Evolutionary conservation across 169 alveolate genomes (phyloP).

Genomic region (Plasmodium gallinaceum): DNA sequence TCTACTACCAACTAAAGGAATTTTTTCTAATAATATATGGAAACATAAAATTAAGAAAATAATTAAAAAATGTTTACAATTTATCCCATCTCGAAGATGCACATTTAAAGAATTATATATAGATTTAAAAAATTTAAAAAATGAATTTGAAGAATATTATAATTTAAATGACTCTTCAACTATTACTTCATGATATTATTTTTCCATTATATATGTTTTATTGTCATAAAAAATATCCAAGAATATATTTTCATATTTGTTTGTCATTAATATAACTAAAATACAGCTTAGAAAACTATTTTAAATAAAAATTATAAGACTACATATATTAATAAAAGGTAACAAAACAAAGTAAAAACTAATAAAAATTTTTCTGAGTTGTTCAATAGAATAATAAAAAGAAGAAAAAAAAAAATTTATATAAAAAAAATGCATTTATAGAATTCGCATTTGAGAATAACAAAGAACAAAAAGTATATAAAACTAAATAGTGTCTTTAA

Average conservation of each 20-base stretch:
- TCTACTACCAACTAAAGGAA: constrained; percentile 79
- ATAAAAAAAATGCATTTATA: too few species aligned
- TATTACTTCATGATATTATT: background rate
- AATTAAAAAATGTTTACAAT: constrained; percentile 77
- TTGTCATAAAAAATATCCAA: background rate
- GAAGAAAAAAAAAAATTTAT: too few species aligned
- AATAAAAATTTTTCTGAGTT: too few species aligned
- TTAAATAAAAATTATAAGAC: too few species aligned
- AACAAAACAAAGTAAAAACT: too few species aligned
- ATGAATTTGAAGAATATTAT: constrained; percentile 38
- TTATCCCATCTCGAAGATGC: constrained; percentile 80
- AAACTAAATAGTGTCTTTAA: too few species aligned
- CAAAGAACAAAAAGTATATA: too few species aligned
- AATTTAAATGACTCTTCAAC: constrained; percentile 17
- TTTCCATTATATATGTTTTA: background rate
- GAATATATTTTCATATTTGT: background rate
- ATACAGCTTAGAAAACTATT: too few species aligned
- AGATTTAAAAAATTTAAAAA: constrained; percentile 49
- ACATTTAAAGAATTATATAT: constrained; percentile 64
- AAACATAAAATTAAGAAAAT: constrained; percentile 56
- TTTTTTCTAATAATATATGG: constrained; percentile 80
- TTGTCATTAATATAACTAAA: background rate
- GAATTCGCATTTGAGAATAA: too few species aligned
- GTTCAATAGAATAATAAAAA: too few species aligned
- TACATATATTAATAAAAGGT: too few species aligned